These are phyloP conservation scores for Hanseniaspora nectarophila DNA, from an alignment of 805 yeast species.

Conservation along the genomic window DNA sequence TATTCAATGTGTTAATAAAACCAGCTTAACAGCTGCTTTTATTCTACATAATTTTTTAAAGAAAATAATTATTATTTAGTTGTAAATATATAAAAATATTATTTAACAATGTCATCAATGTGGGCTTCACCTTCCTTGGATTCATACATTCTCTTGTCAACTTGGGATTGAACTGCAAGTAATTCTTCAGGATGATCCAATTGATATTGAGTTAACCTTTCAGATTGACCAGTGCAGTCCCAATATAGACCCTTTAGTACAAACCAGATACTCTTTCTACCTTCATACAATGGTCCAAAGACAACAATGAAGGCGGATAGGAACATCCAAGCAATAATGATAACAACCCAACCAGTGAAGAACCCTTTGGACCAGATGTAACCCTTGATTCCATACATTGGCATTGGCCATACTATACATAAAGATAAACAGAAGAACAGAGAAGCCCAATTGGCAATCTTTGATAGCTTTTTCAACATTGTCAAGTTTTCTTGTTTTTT, in stretches of 20 bases:
- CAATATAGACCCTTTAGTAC: slow-evolving; percentile 70
- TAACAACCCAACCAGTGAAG: slow-evolving; percentile 84
- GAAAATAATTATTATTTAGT: neutral
- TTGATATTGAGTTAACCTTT: slow-evolving; percentile 70
- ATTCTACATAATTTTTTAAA: no score
- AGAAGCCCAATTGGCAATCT: slow-evolving; percentile 50
- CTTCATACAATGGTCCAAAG: slow-evolving; percentile 62
- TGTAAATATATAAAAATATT: neutral
- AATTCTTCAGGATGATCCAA: slow-evolving; percentile 56
- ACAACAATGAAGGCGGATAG: slow-evolving; percentile 51
- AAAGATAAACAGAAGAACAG: slow-evolving; percentile 49
- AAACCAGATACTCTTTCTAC: slow-evolving; percentile 51
- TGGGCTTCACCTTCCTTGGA: neutral
- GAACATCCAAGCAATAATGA: slow-evolving; percentile 72
- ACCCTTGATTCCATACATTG: slow-evolving; percentile 65
- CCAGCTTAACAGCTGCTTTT: no score
- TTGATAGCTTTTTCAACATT: slow-evolving; percentile 45
- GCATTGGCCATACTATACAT: slow-evolving; percentile 82
- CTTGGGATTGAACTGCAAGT: slow-evolving; percentile 61
- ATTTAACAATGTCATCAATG: slow-evolving; percentile 6
- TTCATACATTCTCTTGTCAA: slow-evolving; percentile 29
- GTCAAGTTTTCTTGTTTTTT: slow-evolving; percentile 39
- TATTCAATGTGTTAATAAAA: no score
- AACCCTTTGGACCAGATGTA: slow-evolving; percentile 64
- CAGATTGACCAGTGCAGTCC: slow-evolving; percentile 67